Evolutionary conservation across 257 asterid genomes (phyloP).

Genomic region (Nicotiana knightiana): DNA sequence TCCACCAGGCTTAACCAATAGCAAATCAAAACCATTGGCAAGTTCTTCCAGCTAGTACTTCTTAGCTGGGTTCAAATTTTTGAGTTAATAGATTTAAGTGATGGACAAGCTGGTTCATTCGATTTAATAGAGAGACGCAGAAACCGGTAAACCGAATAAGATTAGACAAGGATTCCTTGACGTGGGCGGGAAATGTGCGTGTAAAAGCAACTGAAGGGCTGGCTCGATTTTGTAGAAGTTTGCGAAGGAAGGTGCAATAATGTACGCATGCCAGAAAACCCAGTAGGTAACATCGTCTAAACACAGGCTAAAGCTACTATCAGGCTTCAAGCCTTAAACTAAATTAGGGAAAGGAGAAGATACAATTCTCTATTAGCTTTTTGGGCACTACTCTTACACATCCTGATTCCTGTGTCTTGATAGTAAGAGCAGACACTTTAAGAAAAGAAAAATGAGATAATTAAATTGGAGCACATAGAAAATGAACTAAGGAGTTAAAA

Average conservation of each 20-base stretch:
- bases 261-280: not conserved
- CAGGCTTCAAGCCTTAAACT: not conserved
- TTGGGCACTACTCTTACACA: not conserved
- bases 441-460: not conserved
- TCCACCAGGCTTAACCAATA: not conserved
- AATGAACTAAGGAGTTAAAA: not conserved
- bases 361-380: not conserved
- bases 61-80: conserved; percentile 1
- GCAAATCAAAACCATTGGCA: not conserved
- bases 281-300: not conserved
- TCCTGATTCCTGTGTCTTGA: not conserved
- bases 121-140: not conserved
- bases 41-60: not conserved
- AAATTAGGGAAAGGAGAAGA: not conserved
- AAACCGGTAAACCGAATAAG: not conserved
- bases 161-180: not conserved
- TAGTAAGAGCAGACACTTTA: not conserved
- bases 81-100: not conserved
- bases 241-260: not conserved
- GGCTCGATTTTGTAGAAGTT: not conserved
- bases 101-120: not conserved
- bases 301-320: not conserved
- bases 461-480: not conserved
- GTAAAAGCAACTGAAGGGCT: not conserved
- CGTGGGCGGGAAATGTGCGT: not conserved